phyloP scores from a whole-genome alignment of 2,329 filamentous ascomycete species.

The Sporothrix phasma region DNA sequence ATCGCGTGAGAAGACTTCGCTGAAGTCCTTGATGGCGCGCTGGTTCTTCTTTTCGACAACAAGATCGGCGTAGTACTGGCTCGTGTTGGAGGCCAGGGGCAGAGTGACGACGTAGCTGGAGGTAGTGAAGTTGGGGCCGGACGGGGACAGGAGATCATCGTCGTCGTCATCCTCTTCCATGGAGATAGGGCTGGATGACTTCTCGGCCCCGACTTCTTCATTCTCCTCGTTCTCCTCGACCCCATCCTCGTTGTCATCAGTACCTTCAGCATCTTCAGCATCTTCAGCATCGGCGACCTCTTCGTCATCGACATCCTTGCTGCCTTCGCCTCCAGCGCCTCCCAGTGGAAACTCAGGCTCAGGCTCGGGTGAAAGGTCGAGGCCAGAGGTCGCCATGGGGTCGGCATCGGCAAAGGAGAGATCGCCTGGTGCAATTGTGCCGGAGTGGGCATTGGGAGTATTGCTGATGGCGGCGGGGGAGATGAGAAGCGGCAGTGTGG shows the following conservation, averaged over 20 bases:
- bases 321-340: neutral
- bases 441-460: neutral
- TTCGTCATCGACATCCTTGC: neutral
- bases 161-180: neutral
- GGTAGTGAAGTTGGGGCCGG: slow-evolving; percentile 7
- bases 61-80: slow-evolving; percentile 42
- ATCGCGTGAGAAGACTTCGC: slow-evolving; percentile 32
- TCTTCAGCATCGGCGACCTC: neutral
- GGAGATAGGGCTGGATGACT: neutral
- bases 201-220: no score
- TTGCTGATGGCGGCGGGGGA: neutral
- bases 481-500: neutral
- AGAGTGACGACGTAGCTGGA: slow-evolving; percentile 45
- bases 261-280: neutral
- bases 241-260: neutral
- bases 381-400: neutral
- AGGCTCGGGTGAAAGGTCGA: slow-evolving; percentile 9
- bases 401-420: neutral
- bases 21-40: slow-evolving; percentile 37
- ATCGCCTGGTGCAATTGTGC: neutral
- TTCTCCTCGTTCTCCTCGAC: neutral
- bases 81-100: slow-evolving; percentile 43
- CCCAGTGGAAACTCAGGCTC: neutral
- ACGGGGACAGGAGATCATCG: neutral
- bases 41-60: slow-evolving; percentile 36